phyloP scores from a whole-genome alignment of 805 yeast species.

The Ogataea nonfermentans region DNA sequence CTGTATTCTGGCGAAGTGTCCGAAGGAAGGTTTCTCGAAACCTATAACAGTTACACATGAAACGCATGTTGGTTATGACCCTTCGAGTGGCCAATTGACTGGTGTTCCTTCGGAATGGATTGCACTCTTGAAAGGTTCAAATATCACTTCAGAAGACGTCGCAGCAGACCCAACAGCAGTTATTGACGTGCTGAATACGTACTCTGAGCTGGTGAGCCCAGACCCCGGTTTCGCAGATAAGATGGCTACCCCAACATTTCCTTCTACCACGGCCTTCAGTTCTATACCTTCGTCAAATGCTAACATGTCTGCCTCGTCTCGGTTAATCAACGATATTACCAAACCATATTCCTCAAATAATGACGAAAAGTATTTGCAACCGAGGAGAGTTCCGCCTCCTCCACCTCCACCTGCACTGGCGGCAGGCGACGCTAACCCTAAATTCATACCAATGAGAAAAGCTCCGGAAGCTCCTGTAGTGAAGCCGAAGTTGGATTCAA shows the following conservation, averaged over 20 bases:
- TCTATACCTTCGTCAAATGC: constrained; percentile 5
- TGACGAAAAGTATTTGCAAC: constrained; percentile 30
- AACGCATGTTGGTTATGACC: constrained; percentile 86
- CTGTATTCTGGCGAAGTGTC: constrained; percentile 76
- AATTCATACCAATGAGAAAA: constrained; percentile 39
- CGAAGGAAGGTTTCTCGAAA: constrained; percentile 66
- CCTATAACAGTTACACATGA: constrained; percentile 95
- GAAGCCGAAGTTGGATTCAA: constrained; percentile 1
- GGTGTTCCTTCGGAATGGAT: constrained; percentile 57
- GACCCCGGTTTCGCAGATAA: constrained; percentile 34
- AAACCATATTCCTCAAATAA: constrained; percentile 29
- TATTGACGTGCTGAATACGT: constrained; percentile 57
- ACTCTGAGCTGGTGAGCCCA: constrained; percentile 42
- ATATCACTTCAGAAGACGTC: constrained; percentile 61
- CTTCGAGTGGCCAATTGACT: constrained; percentile 59
- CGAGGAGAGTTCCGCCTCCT: constrained; percentile 37
- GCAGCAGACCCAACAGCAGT: constrained; percentile 64
- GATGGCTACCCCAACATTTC: constrained; percentile 7
- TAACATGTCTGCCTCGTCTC: constrained; percentile 12
- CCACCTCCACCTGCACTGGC: constrained; percentile 34
- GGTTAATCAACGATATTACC: constrained; percentile 30
- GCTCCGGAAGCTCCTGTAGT: constrained; percentile 40
- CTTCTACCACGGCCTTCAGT: constrained; percentile 14
- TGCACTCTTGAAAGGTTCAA: constrained; percentile 52
- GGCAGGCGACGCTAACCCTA: constrained; percentile 3